Conservation (phyloP, 495 filamentous ascomycete species). For the Penicillium samsonianum region DNA sequence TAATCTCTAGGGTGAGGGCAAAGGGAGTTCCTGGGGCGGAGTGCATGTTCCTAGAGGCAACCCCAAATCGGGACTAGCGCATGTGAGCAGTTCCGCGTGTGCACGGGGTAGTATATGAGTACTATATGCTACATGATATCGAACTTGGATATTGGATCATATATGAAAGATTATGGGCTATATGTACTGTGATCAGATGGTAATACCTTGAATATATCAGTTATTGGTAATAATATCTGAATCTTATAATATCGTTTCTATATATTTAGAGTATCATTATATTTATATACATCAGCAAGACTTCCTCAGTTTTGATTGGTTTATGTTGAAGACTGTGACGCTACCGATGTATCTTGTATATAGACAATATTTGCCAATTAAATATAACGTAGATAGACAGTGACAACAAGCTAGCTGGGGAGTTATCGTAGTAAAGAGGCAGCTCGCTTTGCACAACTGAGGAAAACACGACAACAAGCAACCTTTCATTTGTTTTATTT, state of each 20-base stretch:
- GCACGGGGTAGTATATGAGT: background rate
- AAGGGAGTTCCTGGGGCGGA: conserved; percentile 17
- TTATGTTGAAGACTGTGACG: background rate
- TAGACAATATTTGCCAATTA: background rate
- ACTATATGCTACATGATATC: background rate
- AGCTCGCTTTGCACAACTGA: background rate
- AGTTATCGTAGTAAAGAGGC: background rate
- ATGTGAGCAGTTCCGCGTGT: conserved; percentile 4
- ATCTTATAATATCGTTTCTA: background rate
- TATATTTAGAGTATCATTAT: background rate
- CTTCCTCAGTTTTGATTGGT: background rate
- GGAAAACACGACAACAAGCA: background rate
- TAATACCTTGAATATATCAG: background rate
- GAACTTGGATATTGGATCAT: background rate
- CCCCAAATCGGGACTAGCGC: conserved; percentile 28
- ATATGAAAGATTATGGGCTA: background rate
- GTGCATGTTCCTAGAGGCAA: conserved; percentile 11
- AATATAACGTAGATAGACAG: background rate
- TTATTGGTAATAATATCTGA: background rate
- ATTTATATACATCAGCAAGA: background rate
- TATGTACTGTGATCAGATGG: background rate
- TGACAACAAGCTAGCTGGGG: background rate
- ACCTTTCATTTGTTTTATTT: background rate
- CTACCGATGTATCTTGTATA: background rate
- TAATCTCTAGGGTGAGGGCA: conserved; percentile 8